phyloP scores from a whole-genome alignment of 768 basidiomycete species.

The Xerocomus potaroensis region DNA sequence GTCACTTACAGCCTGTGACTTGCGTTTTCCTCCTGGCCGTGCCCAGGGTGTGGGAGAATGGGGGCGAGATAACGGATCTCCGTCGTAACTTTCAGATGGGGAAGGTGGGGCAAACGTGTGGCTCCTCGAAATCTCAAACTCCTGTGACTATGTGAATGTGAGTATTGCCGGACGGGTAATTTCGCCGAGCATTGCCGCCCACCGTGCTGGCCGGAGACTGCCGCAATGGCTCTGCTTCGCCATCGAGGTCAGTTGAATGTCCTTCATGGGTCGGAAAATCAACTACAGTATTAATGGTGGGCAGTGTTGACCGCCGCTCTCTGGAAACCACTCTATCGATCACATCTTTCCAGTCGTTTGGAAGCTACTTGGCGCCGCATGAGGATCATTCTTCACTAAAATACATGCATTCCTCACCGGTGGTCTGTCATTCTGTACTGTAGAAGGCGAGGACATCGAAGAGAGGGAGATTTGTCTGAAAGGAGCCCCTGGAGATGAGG shows the following conservation, averaged over 20 bases:
- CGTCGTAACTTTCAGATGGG: conserved; percentile 32
- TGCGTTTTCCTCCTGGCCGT: conserved; percentile 23
- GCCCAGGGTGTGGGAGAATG: conserved; percentile 35
- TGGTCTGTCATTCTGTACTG: conserved; percentile 23
- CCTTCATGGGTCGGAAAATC: conserved; percentile 26
- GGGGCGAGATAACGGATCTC: conserved; percentile 33
- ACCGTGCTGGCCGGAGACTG: conserved; percentile 34
- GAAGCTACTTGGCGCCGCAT: conserved; percentile 21
- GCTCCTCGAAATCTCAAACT: conserved; percentile 29
- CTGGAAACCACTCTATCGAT: conserved; percentile 32
- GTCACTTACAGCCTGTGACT: conserved; percentile 24
- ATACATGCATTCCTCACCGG: conserved; percentile 23
- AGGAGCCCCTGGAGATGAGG: conserved; percentile 32
- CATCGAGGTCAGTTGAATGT: conserved; percentile 21
- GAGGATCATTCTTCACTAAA: conserved; percentile 3
- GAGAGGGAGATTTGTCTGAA: conserved; percentile 31
- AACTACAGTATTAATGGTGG: conserved; percentile 31
- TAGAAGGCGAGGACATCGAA: conserved; percentile 20
- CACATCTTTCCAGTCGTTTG: conserved; percentile 34
- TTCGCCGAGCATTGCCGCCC: conserved; percentile 27
- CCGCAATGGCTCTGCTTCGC: conserved; percentile 26
- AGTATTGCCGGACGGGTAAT: conserved; percentile 22
- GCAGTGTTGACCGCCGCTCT: conserved; percentile 29
- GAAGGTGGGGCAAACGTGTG: conserved; percentile 32
- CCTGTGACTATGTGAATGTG: conserved; percentile 31